Base-by-base conservation (phyloP, 805 yeast species). In the Starmerella lactis-condensi region DNA sequence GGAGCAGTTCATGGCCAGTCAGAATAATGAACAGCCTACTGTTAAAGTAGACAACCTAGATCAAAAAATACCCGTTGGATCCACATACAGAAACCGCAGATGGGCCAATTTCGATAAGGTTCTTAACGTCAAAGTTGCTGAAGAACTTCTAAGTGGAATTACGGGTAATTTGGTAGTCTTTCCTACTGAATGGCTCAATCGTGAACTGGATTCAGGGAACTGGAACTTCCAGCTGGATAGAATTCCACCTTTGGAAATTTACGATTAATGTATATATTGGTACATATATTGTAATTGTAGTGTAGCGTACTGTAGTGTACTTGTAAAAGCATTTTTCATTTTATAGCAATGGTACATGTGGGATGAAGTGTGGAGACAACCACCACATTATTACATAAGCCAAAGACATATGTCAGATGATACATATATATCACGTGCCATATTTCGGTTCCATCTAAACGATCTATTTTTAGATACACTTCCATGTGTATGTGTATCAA, bases 161-260 rank as follows among this genome's bases (percentile, higher is more conserved):
- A 76, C 72, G 31, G 98, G 98, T 2, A 76, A 89, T 48, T 55
- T 89, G 42, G 95, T 89, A 5, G 51, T 75, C n/a, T 85, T 83
- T 60, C 96, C 98, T 0, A 64, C 77, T 1, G 81, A 81, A 38
- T 89, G 98, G 98, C 62, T 89, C 26, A 60, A 67, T 44, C 66
- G 72, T 36, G 98, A 89, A 53, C 67, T 82, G 19, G 93, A 83
- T 35, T 45, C 52, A 5, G 85, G 79, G 8, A 89, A 91, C 48
- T 85, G 96, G 96, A 83, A 82, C 51, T 83, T 79, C 59, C 79
- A 75, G 45, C 73, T 91, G 30, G 98, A 89, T 49, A 70, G 93
- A 46, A 60, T 89, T 17, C 94, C 96, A 4, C 98, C 98, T 1
- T 70, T 89, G 34, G 96, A 89, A 49, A 85, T 89, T 32, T 89